These are phyloP conservation scores for Huntiella bhutanensis DNA, from an alignment of 2,329 filamentous ascomycete species.

Conservation along the genomic window DNA sequence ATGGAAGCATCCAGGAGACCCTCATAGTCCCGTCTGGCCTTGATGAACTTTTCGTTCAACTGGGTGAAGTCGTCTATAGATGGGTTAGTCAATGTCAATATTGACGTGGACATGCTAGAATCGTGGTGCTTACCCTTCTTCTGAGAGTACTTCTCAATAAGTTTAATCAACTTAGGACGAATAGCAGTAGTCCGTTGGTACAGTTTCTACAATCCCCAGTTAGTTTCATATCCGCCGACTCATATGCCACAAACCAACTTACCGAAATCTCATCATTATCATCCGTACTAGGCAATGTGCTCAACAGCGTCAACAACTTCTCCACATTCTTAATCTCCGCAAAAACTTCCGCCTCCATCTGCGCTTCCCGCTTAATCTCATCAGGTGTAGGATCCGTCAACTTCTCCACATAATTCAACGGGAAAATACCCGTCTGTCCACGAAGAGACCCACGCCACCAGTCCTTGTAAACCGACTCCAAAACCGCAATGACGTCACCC, in stretches of 20 bases:
- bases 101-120: too few relatives aligned
- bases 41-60: constrained; percentile 98
- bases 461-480: constrained; percentile 97
- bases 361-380: constrained; percentile 83
- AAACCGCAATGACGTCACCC: constrained; percentile 88
- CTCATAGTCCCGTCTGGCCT: constrained; percentile 91
- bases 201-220: constrained; percentile 31
- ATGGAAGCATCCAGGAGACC: constrained; percentile 89
- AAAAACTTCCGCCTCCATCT: constrained; percentile 67
- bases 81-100: constrained; percentile 11
- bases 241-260: constrained; percentile 16
- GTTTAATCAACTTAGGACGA: constrained; percentile 85
- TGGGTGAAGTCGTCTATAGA: constrained; percentile 83
- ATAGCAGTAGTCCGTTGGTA: constrained; percentile 93
- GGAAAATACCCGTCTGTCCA: constrained; percentile 93
- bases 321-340: constrained; percentile 46
- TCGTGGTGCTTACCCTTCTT: constrained; percentile 56
- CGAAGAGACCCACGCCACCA: constrained; percentile 97
- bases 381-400: constrained; percentile 84
- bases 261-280: constrained; percentile 95
- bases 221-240: not conserved
- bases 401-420: constrained; percentile 97
- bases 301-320: constrained; percentile 69
- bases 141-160: constrained; percentile 97
- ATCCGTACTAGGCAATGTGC: constrained; percentile 65